Evolutionary conservation across 208 protist genomes (phyloP).

Genomic region (Leishmania tarentolae): DNA sequence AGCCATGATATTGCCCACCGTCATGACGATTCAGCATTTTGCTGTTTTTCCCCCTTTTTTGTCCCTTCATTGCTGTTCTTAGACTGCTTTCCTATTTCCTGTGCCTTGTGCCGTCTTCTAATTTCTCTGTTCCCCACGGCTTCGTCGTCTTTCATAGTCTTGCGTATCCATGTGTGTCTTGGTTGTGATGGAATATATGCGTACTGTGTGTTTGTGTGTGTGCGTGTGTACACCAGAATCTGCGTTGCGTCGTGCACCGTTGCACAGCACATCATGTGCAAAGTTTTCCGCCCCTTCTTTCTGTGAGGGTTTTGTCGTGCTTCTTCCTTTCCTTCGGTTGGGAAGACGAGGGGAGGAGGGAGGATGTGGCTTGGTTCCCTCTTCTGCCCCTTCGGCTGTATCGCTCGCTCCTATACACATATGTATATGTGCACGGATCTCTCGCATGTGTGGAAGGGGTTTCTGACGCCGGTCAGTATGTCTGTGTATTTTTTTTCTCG

Average conservation of each 20-base stretch:
- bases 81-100: not conserved
- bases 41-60: not conserved
- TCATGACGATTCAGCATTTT: not conserved
- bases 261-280: conserved; percentile 6
- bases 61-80: not conserved
- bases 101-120: not conserved
- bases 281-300: conserved; percentile 2
- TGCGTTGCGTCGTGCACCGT: not conserved
- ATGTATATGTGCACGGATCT: too few relatives aligned
- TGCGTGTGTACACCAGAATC: not conserved
- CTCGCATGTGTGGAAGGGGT: too few relatives aligned
- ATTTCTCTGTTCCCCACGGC: not conserved
- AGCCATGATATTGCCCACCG: not conserved
- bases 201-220: not conserved
- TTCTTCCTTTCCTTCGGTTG: not conserved
- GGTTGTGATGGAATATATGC: not conserved
- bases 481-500: not conserved
- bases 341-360: too few relatives aligned
- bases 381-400: not conserved
- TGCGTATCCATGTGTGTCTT: not conserved
- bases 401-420: not conserved
- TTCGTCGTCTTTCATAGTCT: not conserved
- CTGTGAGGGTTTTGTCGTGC: not conserved
- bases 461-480: not conserved
- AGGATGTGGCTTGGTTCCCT: not conserved